A percentile compares a stretch with the other conserved stretches of the same genome.
Evolutionary conservation across 1,284 basidiomycete genomes (phyloP).

Genomic region (Pseudozyma hubeiensis): DNA sequence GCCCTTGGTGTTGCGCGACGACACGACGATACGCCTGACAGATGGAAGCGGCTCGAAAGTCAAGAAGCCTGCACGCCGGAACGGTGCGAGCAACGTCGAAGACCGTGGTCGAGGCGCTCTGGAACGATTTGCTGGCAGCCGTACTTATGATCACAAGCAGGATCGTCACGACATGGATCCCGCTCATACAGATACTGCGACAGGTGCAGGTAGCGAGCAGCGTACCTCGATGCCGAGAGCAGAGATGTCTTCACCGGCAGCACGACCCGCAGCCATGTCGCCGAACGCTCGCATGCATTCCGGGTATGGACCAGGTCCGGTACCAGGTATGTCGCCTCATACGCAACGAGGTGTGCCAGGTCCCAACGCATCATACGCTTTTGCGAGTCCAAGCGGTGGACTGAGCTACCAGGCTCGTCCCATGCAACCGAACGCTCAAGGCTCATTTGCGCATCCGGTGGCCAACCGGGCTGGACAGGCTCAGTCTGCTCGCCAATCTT

Average conservation of each 20-base stretch:
- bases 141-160: constrained; percentile 36
- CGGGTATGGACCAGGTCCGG: constrained; percentile 7
- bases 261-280: constrained; percentile 20
- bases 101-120: constrained; percentile 35
- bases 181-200: neutral
- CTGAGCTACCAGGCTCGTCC: constrained; percentile 14
- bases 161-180: constrained; percentile 47
- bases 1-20: constrained; percentile 41
- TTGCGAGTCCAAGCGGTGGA: constrained; percentile 24
- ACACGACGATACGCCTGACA: constrained; percentile 44
- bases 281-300: constrained; percentile 26
- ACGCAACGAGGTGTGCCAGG: constrained; percentile 23
- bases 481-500: constrained; percentile 9
- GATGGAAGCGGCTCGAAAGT: constrained; percentile 41
- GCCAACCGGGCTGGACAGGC: constrained; percentile 3
- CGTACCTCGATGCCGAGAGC: constrained; percentile 1
- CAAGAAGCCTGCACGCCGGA: constrained; percentile 20
- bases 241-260: constrained; percentile 9
- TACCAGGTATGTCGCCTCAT: constrained; percentile 24
- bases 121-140: constrained; percentile 41
- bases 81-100: constrained; percentile 6
- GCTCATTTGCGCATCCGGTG: constrained; percentile 1
- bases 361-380: constrained; percentile 35
- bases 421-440: constrained; percentile 14
- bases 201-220: constrained; percentile 5